Base-by-base conservation (phyloP, 306 rosid species). In the Geum urbanum region DNA sequence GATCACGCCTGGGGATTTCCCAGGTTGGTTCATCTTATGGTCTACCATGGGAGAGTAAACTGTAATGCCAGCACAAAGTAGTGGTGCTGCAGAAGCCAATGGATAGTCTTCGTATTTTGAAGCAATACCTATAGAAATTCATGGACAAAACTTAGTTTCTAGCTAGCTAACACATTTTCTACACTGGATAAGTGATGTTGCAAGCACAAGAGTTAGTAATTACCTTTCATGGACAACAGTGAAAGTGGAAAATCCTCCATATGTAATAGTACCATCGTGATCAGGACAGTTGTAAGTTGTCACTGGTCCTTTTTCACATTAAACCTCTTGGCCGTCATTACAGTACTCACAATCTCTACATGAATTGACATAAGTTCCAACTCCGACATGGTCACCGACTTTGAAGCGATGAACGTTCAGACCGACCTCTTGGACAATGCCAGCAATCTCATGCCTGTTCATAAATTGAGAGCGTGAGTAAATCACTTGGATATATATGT, bases 11-110 rank as follows among this genome's bases (percentile, higher is more conserved):
- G 86, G 83, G 55, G 96, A 83, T 76, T 89, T 84, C n/a, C 92
- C 92, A 18, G 88, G 84, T 67, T 83, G 83, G 70, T 89, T 89
- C 92, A 89, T 89, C 65, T 69, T 69, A 14, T 52, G 63, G 63
- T 45, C 83, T 52, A 84, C 66, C 96, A 86, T 86, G 1, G 96
- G 92, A 68, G 88, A 18, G 76, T 89, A 89, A 48, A 89, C 88
- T 35, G 96, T 86, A 44, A 89, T 73, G 52, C 96, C 91, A 76
- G 92, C 96, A 82, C 92, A 89, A 71, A 89, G 91, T 80, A 89
- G 69, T 83, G 96, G 96, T 64, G 90, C 92, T 14, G 96, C 96
- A 49, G 89, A 87, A 60, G 92, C 96, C 75, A 89, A 64, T 46
- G 96, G 90, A 66, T 87, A 87, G 65, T 47, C 51, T 11, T 83